Conservation (phyloP, 225 moss, liverwort and hornwort genomes). For the Bryum argenteum region DNA sequence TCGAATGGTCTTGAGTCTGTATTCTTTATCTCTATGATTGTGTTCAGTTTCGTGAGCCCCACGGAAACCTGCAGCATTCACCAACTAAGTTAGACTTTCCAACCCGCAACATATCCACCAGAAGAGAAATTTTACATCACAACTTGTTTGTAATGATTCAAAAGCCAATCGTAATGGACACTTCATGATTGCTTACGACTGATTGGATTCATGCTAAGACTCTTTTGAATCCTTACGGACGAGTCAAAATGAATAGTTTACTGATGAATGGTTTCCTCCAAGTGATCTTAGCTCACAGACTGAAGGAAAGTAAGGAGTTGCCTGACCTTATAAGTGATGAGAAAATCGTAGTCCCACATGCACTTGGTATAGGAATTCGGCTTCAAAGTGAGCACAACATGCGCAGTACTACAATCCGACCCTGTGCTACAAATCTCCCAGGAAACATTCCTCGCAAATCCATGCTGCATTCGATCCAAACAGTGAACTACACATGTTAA, state of each 20-base stretch:
- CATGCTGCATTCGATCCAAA: slow-evolving; percentile 54
- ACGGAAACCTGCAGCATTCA: slow-evolving; percentile 50
- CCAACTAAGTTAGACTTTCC: no score
- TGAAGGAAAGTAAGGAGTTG: background rate
- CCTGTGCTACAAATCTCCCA: slow-evolving; percentile 63
- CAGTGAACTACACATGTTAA: no score
- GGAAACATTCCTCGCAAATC: slow-evolving; percentile 76
- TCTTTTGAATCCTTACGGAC: no score
- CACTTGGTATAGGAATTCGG: slow-evolving; percentile 60
- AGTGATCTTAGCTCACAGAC: no score
- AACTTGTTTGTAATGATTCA: no score
- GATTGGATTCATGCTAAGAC: no score
- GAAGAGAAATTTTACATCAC: no score
- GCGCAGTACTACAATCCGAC: slow-evolving; percentile 50
- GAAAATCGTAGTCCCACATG: slow-evolving; percentile 72
- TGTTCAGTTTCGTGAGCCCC: slow-evolving; percentile 48
- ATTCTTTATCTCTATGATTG: slow-evolving; percentile 56
- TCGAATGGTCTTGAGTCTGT: slow-evolving; percentile 59
- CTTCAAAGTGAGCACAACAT: slow-evolving; percentile 59
- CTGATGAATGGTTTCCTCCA: no score
- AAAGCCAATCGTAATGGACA: no score
- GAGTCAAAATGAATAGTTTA: no score
- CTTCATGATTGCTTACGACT: no score
- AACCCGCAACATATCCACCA: no score
- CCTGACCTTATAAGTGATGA: slow-evolving; percentile 62